Conservation (phyloP, 441 rosid genomes). For the Euphorbia schlechtendalii region DNA sequence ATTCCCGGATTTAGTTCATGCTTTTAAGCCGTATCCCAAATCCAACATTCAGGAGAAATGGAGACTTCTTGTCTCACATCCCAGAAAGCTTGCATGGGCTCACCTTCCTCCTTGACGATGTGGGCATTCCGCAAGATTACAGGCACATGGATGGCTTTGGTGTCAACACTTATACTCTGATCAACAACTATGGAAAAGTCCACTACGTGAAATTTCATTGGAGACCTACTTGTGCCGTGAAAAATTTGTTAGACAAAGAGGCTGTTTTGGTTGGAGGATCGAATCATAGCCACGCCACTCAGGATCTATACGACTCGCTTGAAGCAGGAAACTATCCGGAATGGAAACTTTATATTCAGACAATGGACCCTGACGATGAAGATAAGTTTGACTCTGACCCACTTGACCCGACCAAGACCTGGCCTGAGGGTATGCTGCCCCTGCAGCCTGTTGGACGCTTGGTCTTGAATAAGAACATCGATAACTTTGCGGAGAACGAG, state of each 20-base stretch:
- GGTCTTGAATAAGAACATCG: constrained; percentile 94
- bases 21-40: constrained; percentile 91
- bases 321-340: constrained; percentile 88
- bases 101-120: constrained; percentile 76
- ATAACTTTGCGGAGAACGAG: constrained; percentile 92
- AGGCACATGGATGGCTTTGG: constrained; percentile 91
- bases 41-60: constrained; percentile 94
- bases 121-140: constrained; percentile 90
- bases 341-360: constrained; percentile 82
- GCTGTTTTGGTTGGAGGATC: constrained; percentile 83
- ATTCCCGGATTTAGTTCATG: constrained; percentile 96
- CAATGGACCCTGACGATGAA: constrained; percentile 81
- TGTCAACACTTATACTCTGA: constrained; percentile 72
- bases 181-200: constrained; percentile 79
- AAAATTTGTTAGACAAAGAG: constrained; percentile 74
- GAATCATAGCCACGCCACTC: constrained; percentile 95
- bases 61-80: constrained; percentile 95
- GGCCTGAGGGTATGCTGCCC: constrained; percentile 97
- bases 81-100: constrained; percentile 95
- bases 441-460: constrained; percentile 87
- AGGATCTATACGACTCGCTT: constrained; percentile 86
- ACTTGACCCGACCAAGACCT: constrained; percentile 89
- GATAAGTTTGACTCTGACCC: constrained; percentile 86
- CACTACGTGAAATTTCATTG: constrained; percentile 88
- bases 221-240: constrained; percentile 89